Conservation (phyloP, 257 asterid genomes). For the Fraxinus cuspidata region DNA sequence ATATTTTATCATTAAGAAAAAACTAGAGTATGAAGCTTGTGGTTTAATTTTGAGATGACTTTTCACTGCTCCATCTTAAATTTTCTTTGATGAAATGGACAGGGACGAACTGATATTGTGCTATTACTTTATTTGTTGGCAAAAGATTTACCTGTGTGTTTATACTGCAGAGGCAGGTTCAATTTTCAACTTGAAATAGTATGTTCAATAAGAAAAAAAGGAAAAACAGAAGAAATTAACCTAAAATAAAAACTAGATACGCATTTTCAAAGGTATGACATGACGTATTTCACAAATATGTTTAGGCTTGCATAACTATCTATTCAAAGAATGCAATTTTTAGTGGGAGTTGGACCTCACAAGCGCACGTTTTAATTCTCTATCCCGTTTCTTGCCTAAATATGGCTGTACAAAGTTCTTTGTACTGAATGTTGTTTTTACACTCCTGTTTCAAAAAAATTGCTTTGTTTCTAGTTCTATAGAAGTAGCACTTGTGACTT, state of each 20-base stretch:
- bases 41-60: too few species aligned
- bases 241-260: not conserved
- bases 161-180: not conserved
- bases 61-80: too few species aligned
- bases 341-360: not conserved
- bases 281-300: not conserved
- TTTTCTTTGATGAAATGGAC: too few species aligned
- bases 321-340: slow-evolving; percentile 2
- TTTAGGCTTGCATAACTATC: slow-evolving; percentile 1
- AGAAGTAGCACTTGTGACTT: not conserved
- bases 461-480: not conserved
- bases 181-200: not conserved
- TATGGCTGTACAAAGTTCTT: not conserved
- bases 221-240: not conserved
- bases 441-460: not conserved
- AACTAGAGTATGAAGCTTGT: too few species aligned
- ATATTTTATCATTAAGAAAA: too few species aligned
- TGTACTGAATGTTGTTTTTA: not conserved
- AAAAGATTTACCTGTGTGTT: not conserved
- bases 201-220: not conserved
- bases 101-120: too few species aligned
- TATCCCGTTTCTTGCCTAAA: not conserved
- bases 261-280: slow-evolving; percentile 71
- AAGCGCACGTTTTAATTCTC: not conserved
- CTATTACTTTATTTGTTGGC: too few species aligned